Evolutionary conservation across 2,329 filamentous ascomycete species (phyloP), one percentile per base, ranked within the genome.

Genomic region (Clarireedia sp.): DNA sequence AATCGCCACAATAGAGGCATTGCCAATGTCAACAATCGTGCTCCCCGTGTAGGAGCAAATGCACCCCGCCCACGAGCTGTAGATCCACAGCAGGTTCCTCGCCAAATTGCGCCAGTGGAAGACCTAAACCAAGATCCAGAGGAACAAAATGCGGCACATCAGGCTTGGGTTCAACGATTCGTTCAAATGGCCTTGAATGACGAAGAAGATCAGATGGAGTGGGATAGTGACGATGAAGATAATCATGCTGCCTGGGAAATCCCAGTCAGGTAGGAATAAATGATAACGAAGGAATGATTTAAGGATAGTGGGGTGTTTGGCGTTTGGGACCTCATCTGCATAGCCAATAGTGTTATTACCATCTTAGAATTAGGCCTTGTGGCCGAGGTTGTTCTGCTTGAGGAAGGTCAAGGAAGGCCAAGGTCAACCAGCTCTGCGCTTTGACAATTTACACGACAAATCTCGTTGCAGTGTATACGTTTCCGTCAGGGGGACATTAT

Each of bases 151-250:
- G 64, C 56, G 29, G 63, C 59, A 40, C 60, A 67, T 44, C 63
- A 64, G 50, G 63, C 63, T 19, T 69, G 67, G 67, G 61, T 69
- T 1, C 66, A 66, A 48, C 63, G 62, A 59, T 69, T 69, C 57
- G 66, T 69, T 5, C 64, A 66, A 53, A 65, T 69, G 66, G 67
- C 67, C 1, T 49, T 68, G 47, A 66, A 67, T 51, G 67, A 69
- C 33, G 65, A 68, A 56, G 67, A 69, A 38, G 67, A 69, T 60
- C 58, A 63, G 37, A 37, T 69, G 5, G 64, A 66, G 12, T 62
- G 48, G 68, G 72, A 65, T 67, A 73, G 62, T 57, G 46, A 75
- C 73, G 57, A 79, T 71, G 55, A 79, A 69, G 57, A 78, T 67
- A 68, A 77, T 66, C 60, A 72, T 67, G 41, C 71, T 66, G 57